Evolutionary conservation across 2,329 filamentous ascomycete species (phyloP).

Genomic region (Onygenales sp.): DNA sequence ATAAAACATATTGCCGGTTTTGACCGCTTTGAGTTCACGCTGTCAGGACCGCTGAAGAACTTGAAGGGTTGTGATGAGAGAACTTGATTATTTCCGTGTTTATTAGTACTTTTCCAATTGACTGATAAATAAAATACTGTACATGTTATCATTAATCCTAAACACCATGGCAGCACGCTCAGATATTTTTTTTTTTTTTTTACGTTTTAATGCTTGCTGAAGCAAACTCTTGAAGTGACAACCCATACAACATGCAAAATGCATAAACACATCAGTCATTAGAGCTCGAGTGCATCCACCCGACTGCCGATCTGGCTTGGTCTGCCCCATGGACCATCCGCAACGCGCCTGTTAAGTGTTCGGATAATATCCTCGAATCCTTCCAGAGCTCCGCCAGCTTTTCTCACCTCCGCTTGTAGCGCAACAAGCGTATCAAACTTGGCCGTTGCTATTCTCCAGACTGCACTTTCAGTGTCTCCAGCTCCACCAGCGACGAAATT

Average conservation of each 20-base stretch:
- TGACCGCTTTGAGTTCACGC: not conserved
- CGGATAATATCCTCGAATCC: conserved; percentile 32
- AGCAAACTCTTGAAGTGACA: too few species aligned
- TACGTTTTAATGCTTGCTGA: not conserved
- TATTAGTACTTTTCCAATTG: too few species aligned
- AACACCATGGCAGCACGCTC: too few species aligned
- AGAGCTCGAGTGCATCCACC: conserved; percentile 29
- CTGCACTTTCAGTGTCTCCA: conserved; percentile 47
- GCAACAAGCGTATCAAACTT: conserved; percentile 48
- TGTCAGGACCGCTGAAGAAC: not conserved
- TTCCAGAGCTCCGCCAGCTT: conserved; percentile 19
- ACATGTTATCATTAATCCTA: too few species aligned
- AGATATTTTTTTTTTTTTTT: not conserved
- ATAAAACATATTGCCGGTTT: not conserved
- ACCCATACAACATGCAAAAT: not conserved
- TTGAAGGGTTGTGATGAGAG: not conserved
- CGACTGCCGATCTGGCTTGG: conserved; percentile 20
- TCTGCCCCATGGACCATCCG: conserved; percentile 33
- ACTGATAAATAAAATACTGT: too few species aligned
- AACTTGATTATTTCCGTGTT: too few species aligned
- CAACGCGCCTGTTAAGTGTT: conserved; percentile 30
- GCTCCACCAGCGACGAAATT: conserved; percentile 49
- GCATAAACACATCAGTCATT: not conserved
- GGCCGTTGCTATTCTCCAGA: conserved; percentile 47
- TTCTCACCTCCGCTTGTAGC: conserved; percentile 37